These are phyloP conservation scores for Wolfiporia cocos DNA, from an alignment of 1,284 basidiomycete genomes.

Conservation along the genomic window DNA sequence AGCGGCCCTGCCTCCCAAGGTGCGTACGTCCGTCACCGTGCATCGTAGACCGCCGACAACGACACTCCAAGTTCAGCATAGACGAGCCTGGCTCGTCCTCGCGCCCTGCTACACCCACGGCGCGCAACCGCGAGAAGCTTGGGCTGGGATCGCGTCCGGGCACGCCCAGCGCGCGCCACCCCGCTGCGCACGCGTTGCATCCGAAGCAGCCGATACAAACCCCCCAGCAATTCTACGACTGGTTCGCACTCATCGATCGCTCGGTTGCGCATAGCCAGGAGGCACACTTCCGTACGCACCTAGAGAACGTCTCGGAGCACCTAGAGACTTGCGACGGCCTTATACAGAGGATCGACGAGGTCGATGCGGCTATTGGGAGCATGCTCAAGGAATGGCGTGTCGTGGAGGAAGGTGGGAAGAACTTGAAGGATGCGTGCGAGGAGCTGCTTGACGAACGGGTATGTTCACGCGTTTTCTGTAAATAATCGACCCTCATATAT, in stretches of 20 bases:
- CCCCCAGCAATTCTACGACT: constrained; percentile 92
- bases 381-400: constrained; percentile 82
- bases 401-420: constrained; percentile 85
- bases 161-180: constrained; percentile 28
- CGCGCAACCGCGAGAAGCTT: constrained; percentile 29
- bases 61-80: constrained; percentile 29
- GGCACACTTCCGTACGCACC: constrained; percentile 80
- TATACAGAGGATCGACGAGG: constrained; percentile 60
- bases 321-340: constrained; percentile 72
- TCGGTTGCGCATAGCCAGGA: constrained; percentile 90
- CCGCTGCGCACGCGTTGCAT: constrained; percentile 45
- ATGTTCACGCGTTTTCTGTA: constrained; percentile 20
- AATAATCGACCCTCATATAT: not conserved
- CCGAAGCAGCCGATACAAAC: constrained; percentile 75
- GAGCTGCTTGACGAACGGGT: constrained; percentile 83
- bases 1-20: constrained; percentile 66
- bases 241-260: constrained; percentile 83
- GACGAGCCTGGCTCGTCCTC: constrained; percentile 33
- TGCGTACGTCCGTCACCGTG: too few species aligned
- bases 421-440: constrained; percentile 87
- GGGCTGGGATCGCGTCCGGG: constrained; percentile 28
- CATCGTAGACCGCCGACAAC: too few species aligned
- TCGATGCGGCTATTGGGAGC: constrained; percentile 66
- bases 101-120: constrained; percentile 35
- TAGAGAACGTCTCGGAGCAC: constrained; percentile 68